Evolutionary conservation across 2,329 filamentous ascomycete genomes (phyloP).

Genomic region (Byssoonygena ceratinophila): DNA sequence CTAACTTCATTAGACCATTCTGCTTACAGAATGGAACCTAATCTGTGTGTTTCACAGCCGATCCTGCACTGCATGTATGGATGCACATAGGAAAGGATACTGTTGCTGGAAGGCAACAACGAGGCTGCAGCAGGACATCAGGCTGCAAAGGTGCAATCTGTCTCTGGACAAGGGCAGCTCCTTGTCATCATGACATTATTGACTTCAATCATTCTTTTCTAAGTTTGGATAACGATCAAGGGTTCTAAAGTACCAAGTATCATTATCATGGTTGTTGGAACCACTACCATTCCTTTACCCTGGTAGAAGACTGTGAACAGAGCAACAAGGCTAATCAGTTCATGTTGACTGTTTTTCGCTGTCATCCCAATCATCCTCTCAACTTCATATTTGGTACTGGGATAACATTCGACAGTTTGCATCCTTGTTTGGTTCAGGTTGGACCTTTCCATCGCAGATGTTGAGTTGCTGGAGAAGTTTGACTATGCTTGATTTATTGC

Average conservation of each 20-base stretch:
- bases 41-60: not conserved
- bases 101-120: not conserved
- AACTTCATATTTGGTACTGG: not conserved
- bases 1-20: too few relatives aligned
- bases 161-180: not conserved
- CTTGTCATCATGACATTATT: not conserved
- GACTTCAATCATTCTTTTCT: too few relatives aligned
- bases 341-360: not conserved
- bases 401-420: not conserved
- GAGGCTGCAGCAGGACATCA: not conserved
- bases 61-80: not conserved
- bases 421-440: not conserved
- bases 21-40: not conserved
- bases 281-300: not conserved
- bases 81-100: not conserved
- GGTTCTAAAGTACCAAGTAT: too few relatives aligned
- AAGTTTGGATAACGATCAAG: too few relatives aligned
- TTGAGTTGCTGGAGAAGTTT: not conserved
- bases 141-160: not conserved
- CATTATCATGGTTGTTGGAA: not conserved
- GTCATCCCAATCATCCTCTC: not conserved
- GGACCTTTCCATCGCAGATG: not conserved
- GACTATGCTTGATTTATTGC: not conserved
- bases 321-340: not conserved
- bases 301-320: not conserved